Base-by-base conservation (phyloP, 2,329 filamentous ascomycete species). In the Colletotrichum zoysiae region DNA sequence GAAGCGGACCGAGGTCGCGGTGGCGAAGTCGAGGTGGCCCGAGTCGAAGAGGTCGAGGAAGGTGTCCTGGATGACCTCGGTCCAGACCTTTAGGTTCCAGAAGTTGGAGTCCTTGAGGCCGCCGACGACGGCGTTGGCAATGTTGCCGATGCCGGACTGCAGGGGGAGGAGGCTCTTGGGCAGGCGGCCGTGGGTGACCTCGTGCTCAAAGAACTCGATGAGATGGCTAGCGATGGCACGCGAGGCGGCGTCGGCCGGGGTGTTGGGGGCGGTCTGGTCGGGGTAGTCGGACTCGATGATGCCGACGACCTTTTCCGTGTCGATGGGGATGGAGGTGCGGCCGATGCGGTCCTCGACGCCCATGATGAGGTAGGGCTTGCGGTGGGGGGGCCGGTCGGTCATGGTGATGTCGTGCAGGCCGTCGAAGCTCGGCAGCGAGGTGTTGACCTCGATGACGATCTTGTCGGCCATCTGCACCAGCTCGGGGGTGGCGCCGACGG, bases 21-120 rank as follows among this genome's bases (percentile, higher is more conserved):
- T 97, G 56, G 94, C 95, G 78, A 96, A 97, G 84, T 97, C 93
- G 26, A 97, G 88, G 79, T 93, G 91, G 35, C 94, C 94, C 71
- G 90, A 92, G 85, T 97, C 95, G 82, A 97, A 97, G 66, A 97
- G 92, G 80, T 97, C 95, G 33, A 97, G 89, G 89, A 97, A 97
- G 30, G 93, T 95, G 81, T 97, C 94, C 84, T 97, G 94, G 69
- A 97, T 90, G 59, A 97, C 94, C 83, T 97, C 94, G 33, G 95
- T 97, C 95, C 94, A 97, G 50, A 97, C 95, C 80, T 93, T 95
- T 70, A 97, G 88, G 84, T 97, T 93, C 79, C 90, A 89, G 87
- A 97, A 97, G 81, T 95, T 92, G 75, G 93, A 93, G 72, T 92
- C 89, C 75, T 91, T 89, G 67, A 97, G 89, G 18, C 94, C 95